phyloP scores from a whole-genome alignment of 1,284 basidiomycete species.

The Polyporus tsugae region DNA sequence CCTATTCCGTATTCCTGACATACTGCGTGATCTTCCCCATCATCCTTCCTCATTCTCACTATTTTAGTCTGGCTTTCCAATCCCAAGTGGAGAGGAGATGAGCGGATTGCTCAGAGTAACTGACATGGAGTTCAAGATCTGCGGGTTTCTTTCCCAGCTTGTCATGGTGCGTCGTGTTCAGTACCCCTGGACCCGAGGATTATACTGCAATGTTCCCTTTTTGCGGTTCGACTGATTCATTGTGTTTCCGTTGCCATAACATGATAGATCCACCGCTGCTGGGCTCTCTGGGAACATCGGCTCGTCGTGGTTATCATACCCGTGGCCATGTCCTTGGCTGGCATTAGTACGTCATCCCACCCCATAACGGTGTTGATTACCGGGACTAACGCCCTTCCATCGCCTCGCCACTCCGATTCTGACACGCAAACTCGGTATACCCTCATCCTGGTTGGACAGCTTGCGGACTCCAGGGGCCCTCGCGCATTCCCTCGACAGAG shows the following conservation, averaged over 20 bases:
- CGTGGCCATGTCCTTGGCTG: slow-evolving; percentile 17
- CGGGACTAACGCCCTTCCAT: no score
- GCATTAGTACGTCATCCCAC: slow-evolving; percentile 22
- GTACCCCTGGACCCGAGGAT: not conserved
- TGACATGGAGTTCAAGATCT: slow-evolving; percentile 22
- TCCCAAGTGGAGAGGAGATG: slow-evolving; percentile 24
- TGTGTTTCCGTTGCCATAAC: not conserved
- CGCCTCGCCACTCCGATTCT: not conserved
- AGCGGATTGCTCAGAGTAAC: slow-evolving; percentile 24
- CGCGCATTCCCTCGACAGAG: slow-evolving; percentile 11
- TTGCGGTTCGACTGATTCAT: not conserved
- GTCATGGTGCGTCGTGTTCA: slow-evolving; percentile 18
- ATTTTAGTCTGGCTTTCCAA: slow-evolving; percentile 15
- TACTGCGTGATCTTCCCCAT: not conserved
- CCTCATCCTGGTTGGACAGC: slow-evolving; percentile 6
- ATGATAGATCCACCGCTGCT: slow-evolving; percentile 32
- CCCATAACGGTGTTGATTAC: not conserved
- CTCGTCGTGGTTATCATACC: slow-evolving; percentile 23
- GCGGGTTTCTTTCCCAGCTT: slow-evolving; percentile 27
- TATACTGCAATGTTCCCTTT: not conserved
- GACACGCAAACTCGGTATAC: not conserved
- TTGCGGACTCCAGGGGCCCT: slow-evolving; percentile 21
- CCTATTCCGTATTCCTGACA: not conserved
- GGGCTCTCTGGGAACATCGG: slow-evolving; percentile 29
- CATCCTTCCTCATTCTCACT: not conserved